Evolutionary conservation across 106 monocot species (phyloP), one percentile per base, ranked within the genome.

Genomic region (Posidonia australis): DNA sequence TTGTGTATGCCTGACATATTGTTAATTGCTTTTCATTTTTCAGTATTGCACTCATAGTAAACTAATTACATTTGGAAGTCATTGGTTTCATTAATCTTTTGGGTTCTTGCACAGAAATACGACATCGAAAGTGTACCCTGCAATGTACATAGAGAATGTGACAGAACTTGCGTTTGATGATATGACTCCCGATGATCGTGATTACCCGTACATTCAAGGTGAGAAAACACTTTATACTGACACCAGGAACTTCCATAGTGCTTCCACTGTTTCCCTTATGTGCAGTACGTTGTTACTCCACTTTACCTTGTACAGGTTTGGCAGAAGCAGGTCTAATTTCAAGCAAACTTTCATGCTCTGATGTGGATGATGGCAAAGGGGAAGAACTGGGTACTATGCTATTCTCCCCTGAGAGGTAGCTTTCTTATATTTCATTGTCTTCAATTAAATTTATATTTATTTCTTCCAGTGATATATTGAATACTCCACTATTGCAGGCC

Each of bases 121-220:
- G 61, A 48, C 54, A 66, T 91, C 85, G 9, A 99, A 99, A 83
- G 83, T 99, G 11, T 92, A 91, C 69, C 98, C 98, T 63, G 98
- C 98, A 62, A 99, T 99, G 98, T 99, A 83, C 71, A 82, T 91
- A 31, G 91, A 99, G 71, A 88, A 92, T 76, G 69, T 91, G 42
- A 88, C 91, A 44, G 91, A 85, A 74, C 98, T 91, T 72, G 98
- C 98, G 46, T 99, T 99, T 72, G 88, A 99, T 79, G 98, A 99
- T 76, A 41, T 99, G 46, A 88, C 83, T 45, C 85, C 87, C 76
- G 81, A 83, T 64, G 91, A 99, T 57, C 91, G 85, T 32, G 98
- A 99, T 72, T 99, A 88, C 63, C 58, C 83, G 24, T 85, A 25
- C 62, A 99, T 99, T 69, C 98, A 99, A 86, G 98, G 91, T 92